phyloP scores from a whole-genome alignment of 805 yeast genomes.

The Kazachstania bromeliacearum region DNA sequence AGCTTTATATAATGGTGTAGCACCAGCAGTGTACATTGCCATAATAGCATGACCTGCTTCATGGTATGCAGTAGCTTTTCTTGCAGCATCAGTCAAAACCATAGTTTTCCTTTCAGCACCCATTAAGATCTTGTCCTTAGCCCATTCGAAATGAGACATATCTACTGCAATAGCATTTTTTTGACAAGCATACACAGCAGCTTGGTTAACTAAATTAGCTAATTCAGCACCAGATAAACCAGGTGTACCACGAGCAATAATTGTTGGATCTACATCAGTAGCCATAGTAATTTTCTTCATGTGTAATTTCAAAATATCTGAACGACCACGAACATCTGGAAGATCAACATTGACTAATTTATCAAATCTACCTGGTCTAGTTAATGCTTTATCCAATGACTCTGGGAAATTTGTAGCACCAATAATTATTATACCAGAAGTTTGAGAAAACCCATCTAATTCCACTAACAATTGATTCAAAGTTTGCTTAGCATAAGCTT shows the following conservation, averaged over 20 bases:
- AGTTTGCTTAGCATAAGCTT: constrained; percentile 96
- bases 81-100: constrained; percentile 93
- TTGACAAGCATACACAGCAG: constrained; percentile 95
- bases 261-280: constrained; percentile 74
- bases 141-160: constrained; percentile 95
- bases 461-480: constrained; percentile 92
- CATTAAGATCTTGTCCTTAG: constrained; percentile 93
- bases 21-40: constrained; percentile 91
- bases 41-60: constrained; percentile 99
- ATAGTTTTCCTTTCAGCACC: constrained; percentile 97
- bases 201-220: constrained; percentile 92
- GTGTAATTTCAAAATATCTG: constrained; percentile 85
- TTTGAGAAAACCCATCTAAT: constrained; percentile 88
- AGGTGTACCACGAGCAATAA: constrained; percentile 94
- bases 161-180: constrained; percentile 82
- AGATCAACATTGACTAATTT: constrained; percentile 89
- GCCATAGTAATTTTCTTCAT: constrained; percentile 84
- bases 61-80: constrained; percentile 92
- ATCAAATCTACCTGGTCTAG: constrained; percentile 97
- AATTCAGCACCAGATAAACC: constrained; percentile 98
- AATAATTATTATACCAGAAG: constrained; percentile 86
- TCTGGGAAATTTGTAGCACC: constrained; percentile 99
- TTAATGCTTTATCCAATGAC: constrained; percentile 88
- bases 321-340: constrained; percentile 96
- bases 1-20: constrained; percentile 92